phyloP scores from a whole-genome alignment of 1,139 yeast species.

The Protomyces macrosporus region DNA sequence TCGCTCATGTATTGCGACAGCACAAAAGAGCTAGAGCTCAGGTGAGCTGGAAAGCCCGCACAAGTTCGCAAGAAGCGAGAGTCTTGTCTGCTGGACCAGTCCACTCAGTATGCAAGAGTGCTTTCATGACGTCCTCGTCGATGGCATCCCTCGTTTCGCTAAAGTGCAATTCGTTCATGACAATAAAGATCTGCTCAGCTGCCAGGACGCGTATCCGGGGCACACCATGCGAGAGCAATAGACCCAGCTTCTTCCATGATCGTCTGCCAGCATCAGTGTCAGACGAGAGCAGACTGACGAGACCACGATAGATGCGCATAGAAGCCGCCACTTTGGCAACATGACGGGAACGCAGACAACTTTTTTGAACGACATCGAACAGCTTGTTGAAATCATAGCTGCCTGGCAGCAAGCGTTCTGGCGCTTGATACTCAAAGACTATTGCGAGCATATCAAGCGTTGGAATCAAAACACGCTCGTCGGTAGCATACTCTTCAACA shows the following conservation, averaged over 20 bases:
- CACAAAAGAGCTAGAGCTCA: too few species aligned
- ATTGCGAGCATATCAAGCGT: conserved; percentile 1
- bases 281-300: background rate
- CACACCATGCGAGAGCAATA: conserved; percentile 1
- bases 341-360: conserved; percentile 4
- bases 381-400: background rate
- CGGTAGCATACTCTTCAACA: background rate
- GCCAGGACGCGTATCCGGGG: conserved; percentile 13
- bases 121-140: background rate
- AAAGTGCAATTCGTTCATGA: background rate
- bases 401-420: background rate
- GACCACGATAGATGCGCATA: background rate
- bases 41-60: too few species aligned
- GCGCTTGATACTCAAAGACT: background rate
- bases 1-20: too few species aligned
- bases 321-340: conserved; percentile 18
- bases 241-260: conserved; percentile 15
- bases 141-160: background rate
- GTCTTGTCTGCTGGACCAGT: background rate
- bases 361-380: conserved; percentile 1
- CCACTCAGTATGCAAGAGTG: background rate
- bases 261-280: background rate
- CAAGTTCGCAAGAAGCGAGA: too few species aligned
- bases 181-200: conserved; percentile 7
- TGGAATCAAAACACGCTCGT: conserved; percentile 10